Conservation (phyloP, 176 grass and related monocot genomes). For the Sorghum bicolor region Sorghum_bicolor_NCBIv3 NC_012871.2:64779001-64779500, state of each 20-base stretch:
- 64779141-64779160: conserved; percentile 68
- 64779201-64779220: conserved; percentile 69
- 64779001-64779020: conserved; percentile 66
- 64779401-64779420: conserved; percentile 83
- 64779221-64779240: background rate
- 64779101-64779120: conserved; percentile 82
- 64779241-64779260: background rate
- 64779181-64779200: conserved; percentile 85
- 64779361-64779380: background rate
- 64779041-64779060: conserved; percentile 59
- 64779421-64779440: conserved; percentile 58
- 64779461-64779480: conserved; percentile 74
- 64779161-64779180: conserved; percentile 91
- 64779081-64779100: conserved; percentile 76
- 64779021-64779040: conserved; percentile 68
- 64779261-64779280: conserved; percentile 15
- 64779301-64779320: conserved; percentile 15
- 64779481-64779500: conserved; percentile 58
- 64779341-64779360: conserved; percentile 6
- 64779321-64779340: background rate
- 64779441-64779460: conserved; percentile 55
- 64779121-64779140: conserved; percentile 76
- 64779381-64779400: conserved; percentile 39
- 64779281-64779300: background rate
- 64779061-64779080: conserved; percentile 66